phyloP scores from a whole-genome alignment of 1,139 yeast species.

The Saccharomycopsis hybrid region DNA sequence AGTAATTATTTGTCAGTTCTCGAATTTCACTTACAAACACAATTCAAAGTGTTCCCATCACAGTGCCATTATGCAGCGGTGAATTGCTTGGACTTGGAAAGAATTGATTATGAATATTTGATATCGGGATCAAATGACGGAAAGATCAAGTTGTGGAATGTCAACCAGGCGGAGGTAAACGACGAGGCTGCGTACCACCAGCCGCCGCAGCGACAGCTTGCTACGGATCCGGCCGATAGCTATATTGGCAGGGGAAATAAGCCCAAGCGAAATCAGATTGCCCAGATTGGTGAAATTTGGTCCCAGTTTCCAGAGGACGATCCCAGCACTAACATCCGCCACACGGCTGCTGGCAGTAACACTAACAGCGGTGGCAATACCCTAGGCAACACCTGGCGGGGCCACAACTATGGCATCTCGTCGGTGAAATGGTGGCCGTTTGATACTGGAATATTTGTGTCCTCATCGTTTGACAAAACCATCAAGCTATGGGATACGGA shows the following conservation, averaged over 20 bases:
- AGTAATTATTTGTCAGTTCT: neutral
- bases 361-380: too few relatives aligned
- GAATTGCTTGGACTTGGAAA: constrained; percentile 48
- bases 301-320: constrained; percentile 5
- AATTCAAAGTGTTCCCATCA: constrained; percentile 2
- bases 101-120: constrained; percentile 40
- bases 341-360: too few relatives aligned
- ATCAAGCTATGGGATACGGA: constrained; percentile 82
- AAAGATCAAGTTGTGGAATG: constrained; percentile 58
- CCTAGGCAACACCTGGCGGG: constrained; percentile 25
- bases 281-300: neutral
- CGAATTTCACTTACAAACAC: neutral
- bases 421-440: constrained; percentile 81
- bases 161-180: constrained; percentile 29
- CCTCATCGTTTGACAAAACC: constrained; percentile 73
- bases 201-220: too few relatives aligned
- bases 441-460: constrained; percentile 81
- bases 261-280: neutral
- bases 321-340: too few relatives aligned
- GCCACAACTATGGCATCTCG: constrained; percentile 70
- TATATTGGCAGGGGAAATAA: too few relatives aligned
- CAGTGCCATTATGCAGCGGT: neutral
- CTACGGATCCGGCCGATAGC: too few relatives aligned
- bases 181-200: too few relatives aligned
- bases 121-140: constrained; percentile 79